Evolutionary conservation across 202 grass and related monocot species (phyloP).

Genomic region (Zoysia matrella): DNA sequence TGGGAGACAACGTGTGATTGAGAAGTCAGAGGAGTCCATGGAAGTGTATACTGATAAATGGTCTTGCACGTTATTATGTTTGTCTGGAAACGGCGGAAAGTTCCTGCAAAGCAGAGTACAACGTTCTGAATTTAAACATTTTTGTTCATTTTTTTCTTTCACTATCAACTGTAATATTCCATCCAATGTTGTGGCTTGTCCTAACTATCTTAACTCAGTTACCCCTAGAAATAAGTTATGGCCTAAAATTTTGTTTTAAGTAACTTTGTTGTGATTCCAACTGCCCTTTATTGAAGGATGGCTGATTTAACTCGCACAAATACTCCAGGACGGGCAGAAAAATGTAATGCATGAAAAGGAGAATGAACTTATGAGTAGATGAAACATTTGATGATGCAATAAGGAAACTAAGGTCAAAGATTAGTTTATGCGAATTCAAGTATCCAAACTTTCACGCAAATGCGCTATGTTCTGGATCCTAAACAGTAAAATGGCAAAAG

Average conservation of each 20-base stretch:
- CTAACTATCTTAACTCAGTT: neutral
- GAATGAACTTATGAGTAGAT: slow-evolving; percentile 12
- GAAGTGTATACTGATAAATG: slow-evolving; percentile 58
- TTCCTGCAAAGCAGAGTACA: slow-evolving; percentile 58
- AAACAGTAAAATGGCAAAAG: slow-evolving; percentile 1
- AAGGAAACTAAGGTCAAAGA: slow-evolving; percentile 1
- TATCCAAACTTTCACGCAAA: neutral
- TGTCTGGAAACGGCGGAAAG: slow-evolving; percentile 28
- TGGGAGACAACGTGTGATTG: slow-evolving; percentile 46
- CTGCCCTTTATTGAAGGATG: neutral
- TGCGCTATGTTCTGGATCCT: neutral
- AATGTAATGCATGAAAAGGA: slow-evolving; percentile 2
- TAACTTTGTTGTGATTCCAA: neutral
- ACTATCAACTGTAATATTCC: neutral
- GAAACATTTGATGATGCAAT: neutral
- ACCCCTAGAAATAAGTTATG: neutral
- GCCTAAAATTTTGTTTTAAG: neutral
- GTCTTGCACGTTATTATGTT: slow-evolving; percentile 45
- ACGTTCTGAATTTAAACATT: slow-evolving; percentile 9
- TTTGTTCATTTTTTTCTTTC: neutral
- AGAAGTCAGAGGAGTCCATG: slow-evolving; percentile 58
- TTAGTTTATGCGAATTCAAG: neutral
- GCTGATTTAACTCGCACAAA: neutral
- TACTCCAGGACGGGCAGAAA: neutral
- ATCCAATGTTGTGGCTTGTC: neutral